Evolutionary conservation across 1,139 yeast genomes (phyloP), one percentile per base, ranked within the genome.

Genomic region (Zygotorulaspora mrakii): DNA sequence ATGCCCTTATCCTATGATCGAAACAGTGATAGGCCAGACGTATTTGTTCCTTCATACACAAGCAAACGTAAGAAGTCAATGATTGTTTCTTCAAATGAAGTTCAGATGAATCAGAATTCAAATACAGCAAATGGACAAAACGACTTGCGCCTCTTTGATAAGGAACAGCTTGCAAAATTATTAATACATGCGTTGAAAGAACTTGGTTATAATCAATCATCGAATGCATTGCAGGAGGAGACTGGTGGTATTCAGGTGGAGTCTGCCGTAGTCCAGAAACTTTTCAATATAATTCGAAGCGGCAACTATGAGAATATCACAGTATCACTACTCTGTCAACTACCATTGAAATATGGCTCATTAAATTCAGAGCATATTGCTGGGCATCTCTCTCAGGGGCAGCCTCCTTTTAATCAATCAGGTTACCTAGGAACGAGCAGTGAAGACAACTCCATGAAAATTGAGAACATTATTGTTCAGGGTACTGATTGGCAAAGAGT

Each of bases 141-240:
- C n/a, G 31, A 28, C 11, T 17, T 14, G 5, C 10, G 14, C 5
- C 31, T 17, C 4, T 28, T 28, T 9, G 31, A 59, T 48, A 64
- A 59, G 31, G 55, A 53, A 11, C 79, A 76, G 51, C 64, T 74
- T 9, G 68, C 77, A 1, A 65, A 77, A 35, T 58, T 76, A 17
- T 52, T 76, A 25, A 68, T 75, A 22, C 79, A 75, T 48, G 61
- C 77, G 2, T 55, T 76, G 35, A 57, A 61, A 27, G 80, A 75
- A 44, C 46, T 76, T 42, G 81, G 80, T 3, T 73, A 71, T 49
- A 44, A 56, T 5, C 50, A 59, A 8, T 56, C 74, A 1, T 71
- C 76, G 0, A 47, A 55, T 8, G 39, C 51, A 2, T 57, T 76
- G 32, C 71, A 71, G 40, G 47, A 54, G 5, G 71, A 68, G 49